A percentile compares a stretch with the other conserved stretches of the same genome.
These are phyloP conservation scores for Cylindrotheca fusiformis DNA, from an alignment of 108 stramenopile genomes.

Conservation along the genomic window DNA sequence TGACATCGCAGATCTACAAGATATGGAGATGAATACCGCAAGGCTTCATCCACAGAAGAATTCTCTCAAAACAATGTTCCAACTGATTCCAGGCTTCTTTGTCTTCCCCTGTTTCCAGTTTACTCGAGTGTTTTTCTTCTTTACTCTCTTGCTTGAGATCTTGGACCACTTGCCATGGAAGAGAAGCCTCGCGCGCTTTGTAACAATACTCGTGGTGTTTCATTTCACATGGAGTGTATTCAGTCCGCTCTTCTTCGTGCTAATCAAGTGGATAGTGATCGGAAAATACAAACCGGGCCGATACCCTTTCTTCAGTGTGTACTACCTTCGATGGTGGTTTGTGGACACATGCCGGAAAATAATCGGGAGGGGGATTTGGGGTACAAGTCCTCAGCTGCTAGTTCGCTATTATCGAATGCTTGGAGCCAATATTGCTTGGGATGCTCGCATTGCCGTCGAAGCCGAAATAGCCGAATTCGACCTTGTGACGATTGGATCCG, in stretches of 20 bases:
- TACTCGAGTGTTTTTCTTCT: constrained; percentile 40
- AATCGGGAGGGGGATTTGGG: constrained; percentile 36
- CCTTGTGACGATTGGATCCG: constrained; percentile 39
- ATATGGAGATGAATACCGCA: no score
- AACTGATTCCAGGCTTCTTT: constrained; percentile 38
- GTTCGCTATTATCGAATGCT: constrained; percentile 38
- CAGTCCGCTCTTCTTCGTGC: constrained; percentile 41
- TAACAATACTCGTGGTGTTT: constrained; percentile 27
- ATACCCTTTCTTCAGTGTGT: constrained; percentile 36
- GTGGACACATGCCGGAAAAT: constrained; percentile 38
- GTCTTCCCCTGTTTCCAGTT: constrained; percentile 45
- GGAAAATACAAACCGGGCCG: constrained; percentile 49
- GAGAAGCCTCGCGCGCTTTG: constrained; percentile 16
- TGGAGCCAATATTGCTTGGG: constrained; percentile 49
- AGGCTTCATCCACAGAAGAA: neutral
- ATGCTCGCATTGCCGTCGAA: constrained; percentile 29
- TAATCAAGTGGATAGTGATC: constrained; percentile 50
- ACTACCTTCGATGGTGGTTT: constrained; percentile 66
- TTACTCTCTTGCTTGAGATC: constrained; percentile 19
- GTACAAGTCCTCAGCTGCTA: constrained; percentile 20
- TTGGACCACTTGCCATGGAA: constrained; percentile 12
- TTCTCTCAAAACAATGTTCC: constrained; percentile 13
- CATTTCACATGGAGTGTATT: constrained; percentile 29
- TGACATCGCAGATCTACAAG: no score
- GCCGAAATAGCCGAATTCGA: constrained; percentile 56